Conservation (phyloP, 192 early-diverging fungal genomes). For the Podila epigama region DNA sequence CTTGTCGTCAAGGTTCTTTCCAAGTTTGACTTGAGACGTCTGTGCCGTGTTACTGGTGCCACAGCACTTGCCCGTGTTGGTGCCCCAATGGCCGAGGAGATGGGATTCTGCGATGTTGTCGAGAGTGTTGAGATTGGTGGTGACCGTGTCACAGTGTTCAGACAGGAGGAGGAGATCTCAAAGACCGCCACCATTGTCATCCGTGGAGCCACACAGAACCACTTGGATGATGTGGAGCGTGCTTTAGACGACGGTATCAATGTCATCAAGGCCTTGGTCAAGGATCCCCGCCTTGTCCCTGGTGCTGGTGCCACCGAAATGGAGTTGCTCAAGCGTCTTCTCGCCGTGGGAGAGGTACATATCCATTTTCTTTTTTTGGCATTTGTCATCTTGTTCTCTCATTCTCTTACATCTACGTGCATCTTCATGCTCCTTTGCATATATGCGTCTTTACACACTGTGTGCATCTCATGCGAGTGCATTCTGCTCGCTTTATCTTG, state of each 20-base stretch:
- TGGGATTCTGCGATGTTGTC: slow-evolving; percentile 97
- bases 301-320: slow-evolving; percentile 96
- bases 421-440: too few relatives aligned
- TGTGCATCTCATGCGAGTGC: too few relatives aligned
- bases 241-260: slow-evolving; percentile 99
- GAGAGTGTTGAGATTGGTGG: slow-evolving; percentile 97
- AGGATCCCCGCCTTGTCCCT: slow-evolving; percentile 83
- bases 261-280: slow-evolving; percentile 90
- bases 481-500: not conserved
- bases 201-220: slow-evolving; percentile 94
- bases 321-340: slow-evolving; percentile 85
- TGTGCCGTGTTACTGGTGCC: slow-evolving; percentile 93
- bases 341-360: slow-evolving; percentile 72
- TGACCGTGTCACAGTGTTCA: slow-evolving; percentile 97
- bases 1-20: slow-evolving; percentile 89
- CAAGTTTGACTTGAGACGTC: slow-evolving; percentile 96
- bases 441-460: too few relatives aligned
- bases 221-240: slow-evolving; percentile 96
- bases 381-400: not conserved
- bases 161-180: slow-evolving; percentile 88
- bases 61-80: slow-evolving; percentile 92
- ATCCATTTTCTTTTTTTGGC: not conserved
- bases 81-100: slow-evolving; percentile 94
- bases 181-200: slow-evolving; percentile 95
- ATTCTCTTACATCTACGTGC: too few relatives aligned